These are phyloP conservation scores for Pestalotiopsis sp. DNA, from an alignment of 2,329 filamentous ascomycete genomes.

Conservation along the genomic window DNA sequence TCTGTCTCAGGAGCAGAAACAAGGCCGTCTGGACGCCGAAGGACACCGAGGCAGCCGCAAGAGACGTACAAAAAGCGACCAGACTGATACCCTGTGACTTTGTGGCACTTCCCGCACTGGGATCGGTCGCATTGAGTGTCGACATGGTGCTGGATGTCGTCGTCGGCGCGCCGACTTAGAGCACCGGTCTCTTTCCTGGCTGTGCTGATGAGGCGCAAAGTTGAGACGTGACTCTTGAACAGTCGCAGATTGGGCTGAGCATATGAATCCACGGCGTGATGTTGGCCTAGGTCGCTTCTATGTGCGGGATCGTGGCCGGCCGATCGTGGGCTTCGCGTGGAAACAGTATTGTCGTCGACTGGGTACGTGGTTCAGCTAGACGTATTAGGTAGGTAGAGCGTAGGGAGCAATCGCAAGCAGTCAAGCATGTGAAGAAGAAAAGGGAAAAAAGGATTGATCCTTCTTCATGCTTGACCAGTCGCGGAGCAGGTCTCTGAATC, in stretches of 20 bases:
- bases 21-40: slow-evolving; percentile 67
- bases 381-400: background rate
- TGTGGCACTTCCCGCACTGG: slow-evolving; percentile 27
- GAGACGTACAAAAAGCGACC: slow-evolving; percentile 65
- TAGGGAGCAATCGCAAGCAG: background rate
- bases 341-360: background rate
- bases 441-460: background rate
- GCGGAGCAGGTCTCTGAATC: background rate
- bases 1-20: slow-evolving; percentile 80
- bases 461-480: background rate
- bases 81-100: slow-evolving; percentile 46
- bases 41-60: slow-evolving; percentile 63
- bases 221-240: background rate
- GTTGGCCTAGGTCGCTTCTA: background rate
- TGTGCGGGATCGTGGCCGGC: background rate
- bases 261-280: background rate
- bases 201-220: background rate
- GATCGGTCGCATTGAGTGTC: slow-evolving; percentile 1
- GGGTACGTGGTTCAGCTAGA: background rate
- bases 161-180: slow-evolving; percentile 9
- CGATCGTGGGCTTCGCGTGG: background rate
- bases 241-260: background rate
- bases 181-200: background rate
- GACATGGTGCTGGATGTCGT: slow-evolving; percentile 14
- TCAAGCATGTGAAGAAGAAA: background rate